Percentiles rank a stretch among this genome's conserved stretches.
These are phyloP conservation scores for Diutina neorugosa DNA, from an alignment of 1,139 yeast species.

Conservation along the genomic window DNA sequence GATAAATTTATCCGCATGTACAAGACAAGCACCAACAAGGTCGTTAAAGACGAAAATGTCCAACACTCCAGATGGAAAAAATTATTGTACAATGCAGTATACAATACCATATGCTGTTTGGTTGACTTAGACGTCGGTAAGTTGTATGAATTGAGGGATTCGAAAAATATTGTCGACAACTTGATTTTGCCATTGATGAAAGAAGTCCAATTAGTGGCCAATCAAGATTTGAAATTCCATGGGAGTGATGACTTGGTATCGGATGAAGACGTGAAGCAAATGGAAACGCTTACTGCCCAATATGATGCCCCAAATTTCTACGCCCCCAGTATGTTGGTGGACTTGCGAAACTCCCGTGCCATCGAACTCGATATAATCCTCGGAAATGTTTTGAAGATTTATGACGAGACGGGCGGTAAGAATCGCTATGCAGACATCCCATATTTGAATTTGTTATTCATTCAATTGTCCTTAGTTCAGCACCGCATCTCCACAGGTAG, in stretches of 20 bases:
- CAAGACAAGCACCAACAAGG: slow-evolving; percentile 27
- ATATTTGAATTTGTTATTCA: slow-evolving; percentile 16
- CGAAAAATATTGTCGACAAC: slow-evolving; percentile 22
- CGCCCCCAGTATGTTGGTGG: slow-evolving; percentile 69
- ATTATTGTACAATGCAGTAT: slow-evolving; percentile 54
- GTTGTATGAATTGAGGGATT: slow-evolving; percentile 10
- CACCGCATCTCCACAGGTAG: slow-evolving; percentile 7
- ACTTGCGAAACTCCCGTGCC: slow-evolving; percentile 54
- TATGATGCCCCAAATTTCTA: slow-evolving; percentile 51
- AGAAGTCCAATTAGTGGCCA: slow-evolving; percentile 52
- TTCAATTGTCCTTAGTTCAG: slow-evolving; percentile 46
- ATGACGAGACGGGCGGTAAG: slow-evolving; percentile 46
- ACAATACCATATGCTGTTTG: slow-evolving; percentile 48
- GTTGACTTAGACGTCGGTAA: slow-evolving; percentile 37
- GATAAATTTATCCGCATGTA: slow-evolving; percentile 38
- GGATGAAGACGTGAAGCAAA: slow-evolving; percentile 20
- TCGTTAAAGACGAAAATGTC: slow-evolving; percentile 36
- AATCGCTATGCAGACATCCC: slow-evolving; percentile 31
- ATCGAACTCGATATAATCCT: slow-evolving; percentile 62
- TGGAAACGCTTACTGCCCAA: slow-evolving; percentile 31
- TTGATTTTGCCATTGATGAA: slow-evolving; percentile 50
- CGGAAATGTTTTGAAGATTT: slow-evolving; percentile 59
- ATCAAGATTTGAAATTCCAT: slow-evolving; percentile 24
- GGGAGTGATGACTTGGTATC: background rate
- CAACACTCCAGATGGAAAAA: slow-evolving; percentile 60